Conservation (phyloP, 805 yeast genomes). For the Schwanniomyces yamadae region DNA sequence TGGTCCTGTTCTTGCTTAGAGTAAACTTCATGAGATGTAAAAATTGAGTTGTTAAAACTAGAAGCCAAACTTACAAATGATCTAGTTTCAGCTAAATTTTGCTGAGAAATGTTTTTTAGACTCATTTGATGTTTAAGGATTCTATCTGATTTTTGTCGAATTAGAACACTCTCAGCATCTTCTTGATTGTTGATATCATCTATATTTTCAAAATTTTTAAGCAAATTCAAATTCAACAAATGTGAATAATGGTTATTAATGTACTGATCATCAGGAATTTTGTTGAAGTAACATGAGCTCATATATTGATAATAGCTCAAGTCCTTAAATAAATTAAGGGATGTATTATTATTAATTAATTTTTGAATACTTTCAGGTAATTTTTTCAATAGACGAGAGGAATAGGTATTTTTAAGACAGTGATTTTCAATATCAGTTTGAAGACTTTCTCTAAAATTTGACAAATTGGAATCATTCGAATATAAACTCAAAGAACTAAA, state of each 20-base stretch:
- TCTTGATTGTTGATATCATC: constrained; percentile 29
- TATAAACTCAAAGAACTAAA: constrained; percentile 29
- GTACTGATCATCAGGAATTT: constrained; percentile 24
- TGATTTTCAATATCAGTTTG: constrained; percentile 27
- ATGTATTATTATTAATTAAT: constrained; percentile 26
- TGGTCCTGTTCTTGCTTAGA: background rate
- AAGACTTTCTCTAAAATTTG: constrained; percentile 30
- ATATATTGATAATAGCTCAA: constrained; percentile 37
- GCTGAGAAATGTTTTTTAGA: constrained; percentile 15
- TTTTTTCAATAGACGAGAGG: constrained; percentile 21
- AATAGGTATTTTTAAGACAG: constrained; percentile 21
- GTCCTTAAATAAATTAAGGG: constrained; percentile 33
- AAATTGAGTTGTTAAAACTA: constrained; percentile 1
- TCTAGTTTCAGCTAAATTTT: background rate
- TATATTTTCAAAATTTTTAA: constrained; percentile 37
- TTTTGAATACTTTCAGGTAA: constrained; percentile 37
- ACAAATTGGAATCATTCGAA: constrained; percentile 41
- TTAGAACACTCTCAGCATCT: constrained; percentile 22
- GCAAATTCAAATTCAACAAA: constrained; percentile 34
- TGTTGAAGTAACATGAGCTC: constrained; percentile 39
- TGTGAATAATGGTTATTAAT: constrained; percentile 38
- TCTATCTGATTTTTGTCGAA: constrained; percentile 21
- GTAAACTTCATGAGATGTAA: background rate
- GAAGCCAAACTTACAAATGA: constrained; percentile 4
- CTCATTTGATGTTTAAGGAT: constrained; percentile 26